Percentiles rank a stretch among this genome's conserved stretches.
Conservation (phyloP, 495 filamentous ascomycete genomes). For the Penicillium cosmopolitanum region DNA sequence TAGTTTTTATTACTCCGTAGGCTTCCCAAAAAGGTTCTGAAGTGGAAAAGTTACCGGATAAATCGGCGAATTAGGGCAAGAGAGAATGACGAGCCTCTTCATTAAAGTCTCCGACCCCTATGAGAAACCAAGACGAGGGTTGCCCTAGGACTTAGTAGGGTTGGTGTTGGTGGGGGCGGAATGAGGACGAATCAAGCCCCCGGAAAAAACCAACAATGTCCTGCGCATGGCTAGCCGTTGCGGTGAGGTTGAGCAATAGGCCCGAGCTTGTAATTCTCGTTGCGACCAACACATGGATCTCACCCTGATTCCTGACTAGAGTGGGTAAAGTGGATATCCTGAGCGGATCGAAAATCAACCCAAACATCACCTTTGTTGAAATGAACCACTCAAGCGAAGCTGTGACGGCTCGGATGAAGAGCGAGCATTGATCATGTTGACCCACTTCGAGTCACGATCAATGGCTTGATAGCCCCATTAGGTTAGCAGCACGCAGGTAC, state of each 20-base stretch:
- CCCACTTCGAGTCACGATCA: conserved; percentile 9
- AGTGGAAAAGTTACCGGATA: not conserved
- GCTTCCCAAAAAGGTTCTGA: not conserved
- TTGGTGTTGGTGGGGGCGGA: not conserved
- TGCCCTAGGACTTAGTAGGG: not conserved
- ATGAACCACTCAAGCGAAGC: conserved; percentile 5
- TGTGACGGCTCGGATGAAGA: conserved; percentile 9
- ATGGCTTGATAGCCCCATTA: conserved; percentile 6
- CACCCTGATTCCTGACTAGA: not conserved
- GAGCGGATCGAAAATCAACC: not conserved
- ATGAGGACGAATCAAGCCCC: not conserved
- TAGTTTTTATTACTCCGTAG: not conserved
- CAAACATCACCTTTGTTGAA: not conserved
- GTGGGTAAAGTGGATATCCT: not conserved
- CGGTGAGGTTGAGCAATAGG: not conserved
- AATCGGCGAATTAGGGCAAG: not conserved
- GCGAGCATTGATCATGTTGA: not conserved
- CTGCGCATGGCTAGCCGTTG: conserved; percentile 14
- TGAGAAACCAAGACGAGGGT: conserved; percentile 14
- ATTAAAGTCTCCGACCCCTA: not conserved
- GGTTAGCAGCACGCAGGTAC: not conserved
- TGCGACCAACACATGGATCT: not conserved
- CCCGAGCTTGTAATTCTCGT: not conserved
- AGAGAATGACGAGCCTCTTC: not conserved
- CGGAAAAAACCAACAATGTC: not conserved